Percentiles rank a stretch among this genome's conserved stretches.
phyloP scores from a whole-genome alignment of 164 flowering plant genomes.

The Liriodendron chinense region DNA sequence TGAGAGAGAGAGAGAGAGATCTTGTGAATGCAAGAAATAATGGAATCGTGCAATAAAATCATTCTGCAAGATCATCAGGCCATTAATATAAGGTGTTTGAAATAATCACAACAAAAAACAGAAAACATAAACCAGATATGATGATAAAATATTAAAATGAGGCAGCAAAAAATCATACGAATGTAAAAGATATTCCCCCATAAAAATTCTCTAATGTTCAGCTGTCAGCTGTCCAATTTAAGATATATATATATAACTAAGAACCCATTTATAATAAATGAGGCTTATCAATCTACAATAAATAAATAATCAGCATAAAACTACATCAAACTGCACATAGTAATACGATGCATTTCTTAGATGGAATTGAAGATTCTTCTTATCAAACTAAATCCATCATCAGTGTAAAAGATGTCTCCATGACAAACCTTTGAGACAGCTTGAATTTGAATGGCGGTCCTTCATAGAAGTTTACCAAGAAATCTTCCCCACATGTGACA shows the following conservation, averaged over 20 bases:
- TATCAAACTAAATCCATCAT: not conserved
- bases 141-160: too few species aligned
- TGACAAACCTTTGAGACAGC: slow-evolving; percentile 72
- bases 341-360: not conserved
- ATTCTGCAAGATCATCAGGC: not conserved
- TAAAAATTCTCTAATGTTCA: not conserved
- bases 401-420: not conserved
- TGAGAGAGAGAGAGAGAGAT: too few species aligned
- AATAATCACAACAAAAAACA: not conserved
- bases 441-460: slow-evolving; percentile 99
- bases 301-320: not conserved
- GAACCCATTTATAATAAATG: not conserved
- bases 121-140: not conserved
- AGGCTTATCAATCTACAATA: not conserved
- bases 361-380: not conserved
- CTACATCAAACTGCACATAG: not conserved
- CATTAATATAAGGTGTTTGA: not conserved
- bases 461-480: slow-evolving; percentile 91
- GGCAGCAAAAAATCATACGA: too few species aligned
- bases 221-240: not conserved
- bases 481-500: slow-evolving; percentile 96
- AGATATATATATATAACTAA: not conserved
- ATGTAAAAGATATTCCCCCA: not conserved
- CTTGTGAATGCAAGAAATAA: too few species aligned
- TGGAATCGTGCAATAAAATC: not conserved